Conservation (phyloP, 768 basidiomycete species). For the Mycena venus region DNA sequence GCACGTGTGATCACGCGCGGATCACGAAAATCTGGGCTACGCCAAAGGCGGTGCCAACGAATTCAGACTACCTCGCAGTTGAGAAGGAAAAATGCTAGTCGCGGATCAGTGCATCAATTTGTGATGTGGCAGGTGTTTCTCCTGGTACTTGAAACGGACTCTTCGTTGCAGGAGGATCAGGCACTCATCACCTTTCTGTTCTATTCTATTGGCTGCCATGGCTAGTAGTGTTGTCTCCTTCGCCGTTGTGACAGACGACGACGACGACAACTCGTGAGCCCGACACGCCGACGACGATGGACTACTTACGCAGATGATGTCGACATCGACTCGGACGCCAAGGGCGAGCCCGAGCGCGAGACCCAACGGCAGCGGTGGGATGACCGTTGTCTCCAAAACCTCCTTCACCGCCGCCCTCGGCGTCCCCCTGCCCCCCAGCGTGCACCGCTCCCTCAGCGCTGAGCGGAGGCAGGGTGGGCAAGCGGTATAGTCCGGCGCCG, state of each 20-base stretch:
- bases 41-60: too few species aligned
- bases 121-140: too few species aligned
- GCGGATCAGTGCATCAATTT: too few species aligned
- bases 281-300: neutral
- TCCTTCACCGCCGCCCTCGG: neutral
- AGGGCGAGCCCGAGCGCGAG: neutral
- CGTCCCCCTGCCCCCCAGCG: neutral
- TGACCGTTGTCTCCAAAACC: constrained; percentile 15
- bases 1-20: too few species aligned
- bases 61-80: too few species aligned
- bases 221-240: too few species aligned
- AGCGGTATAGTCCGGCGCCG: constrained; percentile 85
- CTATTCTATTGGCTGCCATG: neutral
- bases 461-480: constrained; percentile 48
- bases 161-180: neutral
- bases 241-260: too few species aligned
- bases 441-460: neutral
- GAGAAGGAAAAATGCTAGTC: too few species aligned
- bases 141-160: neutral
- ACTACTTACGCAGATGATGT: constrained; percentile 10
- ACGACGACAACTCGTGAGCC: too few species aligned
- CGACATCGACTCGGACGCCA: constrained; percentile 16
- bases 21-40: too few species aligned
- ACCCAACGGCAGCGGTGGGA: neutral
- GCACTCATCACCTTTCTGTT: neutral